phyloP scores from a whole-genome alignment of 2,329 filamentous ascomycete species.

The Ceratocystis diversiconidia region DNA sequence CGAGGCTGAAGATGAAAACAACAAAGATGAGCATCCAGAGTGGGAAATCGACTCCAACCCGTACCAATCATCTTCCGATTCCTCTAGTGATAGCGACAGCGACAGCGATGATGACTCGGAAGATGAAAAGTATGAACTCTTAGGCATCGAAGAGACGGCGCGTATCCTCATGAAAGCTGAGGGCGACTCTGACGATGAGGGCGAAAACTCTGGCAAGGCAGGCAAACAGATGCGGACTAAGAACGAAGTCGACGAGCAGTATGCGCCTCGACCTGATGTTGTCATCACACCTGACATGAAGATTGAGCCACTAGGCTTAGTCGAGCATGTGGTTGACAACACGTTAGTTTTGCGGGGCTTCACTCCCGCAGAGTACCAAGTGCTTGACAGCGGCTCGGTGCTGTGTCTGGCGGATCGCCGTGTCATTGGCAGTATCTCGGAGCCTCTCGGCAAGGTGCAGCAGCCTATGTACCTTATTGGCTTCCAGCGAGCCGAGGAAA shows the following conservation, averaged over 20 bases:
- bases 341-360: slow-evolving; percentile 66
- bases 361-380: slow-evolving; percentile 65
- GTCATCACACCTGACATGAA: slow-evolving; percentile 63
- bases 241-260: slow-evolving; percentile 58
- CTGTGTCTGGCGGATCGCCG: slow-evolving; percentile 63
- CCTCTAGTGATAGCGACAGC: slow-evolving; percentile 45
- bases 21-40: slow-evolving; percentile 44
- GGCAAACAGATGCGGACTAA: slow-evolving; percentile 53
- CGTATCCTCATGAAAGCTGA: slow-evolving; percentile 75
- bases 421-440: slow-evolving; percentile 68
- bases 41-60: slow-evolving; percentile 75
- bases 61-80: slow-evolving; percentile 52
- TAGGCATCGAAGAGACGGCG: slow-evolving; percentile 71
- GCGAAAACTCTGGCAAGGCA: slow-evolving; percentile 25
- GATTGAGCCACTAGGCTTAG: slow-evolving; percentile 58
- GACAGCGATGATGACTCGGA: slow-evolving; percentile 45
- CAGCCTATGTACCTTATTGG: slow-evolving; percentile 75
- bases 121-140: slow-evolving; percentile 52
- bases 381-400: slow-evolving; percentile 71
- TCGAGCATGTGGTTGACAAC: slow-evolving; percentile 67
- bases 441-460: slow-evolving; percentile 73
- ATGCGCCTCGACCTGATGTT: slow-evolving; percentile 61
- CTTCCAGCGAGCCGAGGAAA: slow-evolving; percentile 55
- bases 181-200: slow-evolving; percentile 63
- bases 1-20: neutral